phyloP scores from a whole-genome alignment of 306 rosid species.

The Acacia acuminata region DNA sequence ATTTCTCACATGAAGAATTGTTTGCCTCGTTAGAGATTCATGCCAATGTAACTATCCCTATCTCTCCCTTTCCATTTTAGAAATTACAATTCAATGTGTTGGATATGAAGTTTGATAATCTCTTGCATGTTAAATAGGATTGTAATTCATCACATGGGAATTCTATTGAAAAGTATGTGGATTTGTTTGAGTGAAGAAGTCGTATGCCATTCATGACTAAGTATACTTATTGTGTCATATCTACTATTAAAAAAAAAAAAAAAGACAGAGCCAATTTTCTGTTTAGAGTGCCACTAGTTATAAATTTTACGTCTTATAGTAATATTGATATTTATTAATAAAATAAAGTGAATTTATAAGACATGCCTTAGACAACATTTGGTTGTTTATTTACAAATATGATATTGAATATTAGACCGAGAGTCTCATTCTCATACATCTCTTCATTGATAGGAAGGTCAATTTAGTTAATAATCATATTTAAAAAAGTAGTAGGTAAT shows the following conservation, averaged over 20 bases:
- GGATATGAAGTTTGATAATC: background rate
- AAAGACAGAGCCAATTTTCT: background rate
- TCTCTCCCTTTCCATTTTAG: background rate
- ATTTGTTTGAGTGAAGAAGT: background rate
- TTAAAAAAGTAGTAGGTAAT: background rate
- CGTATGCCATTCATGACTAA: background rate
- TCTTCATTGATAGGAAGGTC: background rate
- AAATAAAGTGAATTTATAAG: background rate
- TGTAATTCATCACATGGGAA: background rate
- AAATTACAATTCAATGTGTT: background rate
- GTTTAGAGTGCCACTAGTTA: background rate
- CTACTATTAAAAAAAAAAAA: background rate
- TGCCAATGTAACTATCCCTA: slow-evolving; percentile 33
- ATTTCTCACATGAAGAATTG: slow-evolving; percentile 45
- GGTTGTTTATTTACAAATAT: background rate
- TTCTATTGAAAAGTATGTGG: background rate
- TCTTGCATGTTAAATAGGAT: background rate
- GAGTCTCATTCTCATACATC: background rate
- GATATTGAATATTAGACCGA: background rate
- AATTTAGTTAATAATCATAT: background rate
- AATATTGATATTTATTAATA: background rate
- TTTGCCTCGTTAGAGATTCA: slow-evolving; percentile 46
- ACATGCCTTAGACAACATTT: background rate
- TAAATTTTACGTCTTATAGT: background rate
- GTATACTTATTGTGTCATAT: background rate